Percentiles rank a stretch among this genome's conserved stretches.
Conservation (phyloP, 2,329 filamentous ascomycete species). For the Catunica adiposa region DNA sequence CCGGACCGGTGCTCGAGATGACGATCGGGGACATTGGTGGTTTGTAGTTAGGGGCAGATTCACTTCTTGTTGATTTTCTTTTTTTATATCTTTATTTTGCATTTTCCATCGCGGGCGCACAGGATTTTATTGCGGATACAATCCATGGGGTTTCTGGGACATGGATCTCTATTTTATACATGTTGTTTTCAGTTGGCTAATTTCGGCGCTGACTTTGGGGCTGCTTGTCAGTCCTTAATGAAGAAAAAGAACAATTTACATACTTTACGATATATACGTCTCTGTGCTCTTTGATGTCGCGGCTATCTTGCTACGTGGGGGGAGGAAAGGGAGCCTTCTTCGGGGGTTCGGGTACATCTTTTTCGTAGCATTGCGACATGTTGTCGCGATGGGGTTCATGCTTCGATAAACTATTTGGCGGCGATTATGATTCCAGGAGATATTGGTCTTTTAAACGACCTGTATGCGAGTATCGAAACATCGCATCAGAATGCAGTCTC, state of each 20-base stretch:
- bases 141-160: not conserved
- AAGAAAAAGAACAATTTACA: no score
- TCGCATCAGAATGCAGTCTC: no score
- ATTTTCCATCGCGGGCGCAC: not conserved
- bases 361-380: no score
- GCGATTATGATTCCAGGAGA: no score
- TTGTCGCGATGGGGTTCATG: no score
- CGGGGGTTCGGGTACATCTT: not conserved
- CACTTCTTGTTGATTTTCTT: not conserved
- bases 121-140: not conserved
- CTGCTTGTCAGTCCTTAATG: no score
- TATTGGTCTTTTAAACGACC: no score
- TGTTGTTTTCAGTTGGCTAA: not conserved
- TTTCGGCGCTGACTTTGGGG: not conserved
- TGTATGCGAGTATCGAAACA: no score
- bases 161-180: not conserved
- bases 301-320: not conserved
- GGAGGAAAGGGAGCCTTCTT: not conserved
- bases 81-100: not conserved
- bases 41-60: not conserved
- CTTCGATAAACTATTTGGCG: no score
- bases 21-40: not conserved
- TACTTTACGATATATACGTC: no score
- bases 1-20: not conserved
- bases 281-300: no score